A percentile compares a stretch with the other conserved stretches of the same genome.
phyloP scores from a whole-genome alignment of 345 rosid species.

The Anacardium occidentale region DNA sequence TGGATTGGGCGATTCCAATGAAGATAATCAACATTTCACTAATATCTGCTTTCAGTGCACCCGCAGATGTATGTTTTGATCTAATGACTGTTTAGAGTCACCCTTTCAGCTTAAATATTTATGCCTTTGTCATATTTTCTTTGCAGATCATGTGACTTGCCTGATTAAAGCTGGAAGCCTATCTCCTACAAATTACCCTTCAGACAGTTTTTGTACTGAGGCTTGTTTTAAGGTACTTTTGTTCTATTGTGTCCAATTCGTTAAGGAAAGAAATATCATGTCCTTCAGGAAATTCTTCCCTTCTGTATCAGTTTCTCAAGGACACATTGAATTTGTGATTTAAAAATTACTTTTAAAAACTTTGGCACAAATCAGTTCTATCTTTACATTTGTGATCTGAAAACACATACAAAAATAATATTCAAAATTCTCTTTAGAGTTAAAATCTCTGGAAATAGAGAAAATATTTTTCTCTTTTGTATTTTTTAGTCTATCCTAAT shows the following conservation, averaged over 20 bases:
- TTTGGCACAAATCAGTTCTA: too few relatives aligned
- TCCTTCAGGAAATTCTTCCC: neutral
- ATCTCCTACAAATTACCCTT: constrained; percentile 14
- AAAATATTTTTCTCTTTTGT: too few relatives aligned
- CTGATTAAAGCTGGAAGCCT: constrained; percentile 23
- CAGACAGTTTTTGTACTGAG: constrained; percentile 42
- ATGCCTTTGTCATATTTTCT: constrained; percentile 11
- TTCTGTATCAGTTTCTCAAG: neutral
- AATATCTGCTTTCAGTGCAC: constrained; percentile 47
- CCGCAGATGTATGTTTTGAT: constrained; percentile 38
- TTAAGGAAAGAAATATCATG: neutral
- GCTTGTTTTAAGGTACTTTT: constrained; percentile 44
- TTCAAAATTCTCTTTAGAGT: too few relatives aligned
- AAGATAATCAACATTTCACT: constrained; percentile 17
- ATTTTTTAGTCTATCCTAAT: too few relatives aligned
- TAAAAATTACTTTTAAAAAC: too few relatives aligned
- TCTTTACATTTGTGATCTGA: too few relatives aligned
- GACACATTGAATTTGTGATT: too few relatives aligned
- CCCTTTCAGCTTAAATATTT: constrained; percentile 1
- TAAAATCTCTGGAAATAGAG: too few relatives aligned
- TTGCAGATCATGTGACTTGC: constrained; percentile 49
- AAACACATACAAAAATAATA: too few relatives aligned
- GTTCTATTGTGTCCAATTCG: neutral
- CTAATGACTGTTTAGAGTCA: neutral
- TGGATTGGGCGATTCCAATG: constrained; percentile 28